A percentile compares a stretch with the other conserved stretches of the same genome.
phyloP scores from a whole-genome alignment of 192 early-diverging fungal genomes.

The Entomortierella chlamydospora region DNA sequence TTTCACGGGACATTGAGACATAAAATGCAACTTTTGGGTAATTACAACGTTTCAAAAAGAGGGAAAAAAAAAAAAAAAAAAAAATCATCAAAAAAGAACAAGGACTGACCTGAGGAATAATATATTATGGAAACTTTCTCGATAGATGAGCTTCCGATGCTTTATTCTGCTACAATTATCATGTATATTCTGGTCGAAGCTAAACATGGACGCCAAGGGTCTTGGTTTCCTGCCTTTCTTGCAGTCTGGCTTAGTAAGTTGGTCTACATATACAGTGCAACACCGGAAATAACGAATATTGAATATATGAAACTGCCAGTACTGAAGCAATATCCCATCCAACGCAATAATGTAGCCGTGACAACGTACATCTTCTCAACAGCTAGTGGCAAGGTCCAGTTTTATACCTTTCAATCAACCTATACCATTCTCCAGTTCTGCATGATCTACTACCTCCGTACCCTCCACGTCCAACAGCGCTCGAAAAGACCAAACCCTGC shows the following conservation, averaged over 20 bases:
- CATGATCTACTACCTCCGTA: conserved; percentile 27
- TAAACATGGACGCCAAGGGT: conserved; percentile 56
- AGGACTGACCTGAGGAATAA: not conserved
- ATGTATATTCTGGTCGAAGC: conserved; percentile 54
- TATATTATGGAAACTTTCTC: not conserved
- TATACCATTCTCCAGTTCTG: conserved; percentile 24
- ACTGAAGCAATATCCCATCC: too few species aligned
- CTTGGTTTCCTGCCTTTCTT: conserved; percentile 56
- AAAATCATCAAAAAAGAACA: conserved; percentile 43
- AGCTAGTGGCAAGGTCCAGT: conserved; percentile 24
- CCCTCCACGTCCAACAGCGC: conserved; percentile 24
- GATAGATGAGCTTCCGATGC: conserved; percentile 48
- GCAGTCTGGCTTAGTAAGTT: conserved; percentile 56
- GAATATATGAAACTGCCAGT: too few species aligned
- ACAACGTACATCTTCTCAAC: conserved; percentile 48
- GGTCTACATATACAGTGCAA: not conserved
- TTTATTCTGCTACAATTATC: conserved; percentile 30
- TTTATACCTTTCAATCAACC: conserved; percentile 30
- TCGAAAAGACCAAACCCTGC: conserved; percentile 4
- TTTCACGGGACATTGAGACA: conserved; percentile 85
- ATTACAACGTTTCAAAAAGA: too few species aligned
- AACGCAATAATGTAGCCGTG: conserved; percentile 1
- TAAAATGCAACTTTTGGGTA: conserved; percentile 73
- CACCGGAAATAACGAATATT: not conserved
- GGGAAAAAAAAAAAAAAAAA: conserved; percentile 4